Evolutionary conservation across 2,329 filamentous ascomycete species (phyloP), one percentile per base, ranked within the genome.

Genomic region (Mollisia scopiformis): DNA sequence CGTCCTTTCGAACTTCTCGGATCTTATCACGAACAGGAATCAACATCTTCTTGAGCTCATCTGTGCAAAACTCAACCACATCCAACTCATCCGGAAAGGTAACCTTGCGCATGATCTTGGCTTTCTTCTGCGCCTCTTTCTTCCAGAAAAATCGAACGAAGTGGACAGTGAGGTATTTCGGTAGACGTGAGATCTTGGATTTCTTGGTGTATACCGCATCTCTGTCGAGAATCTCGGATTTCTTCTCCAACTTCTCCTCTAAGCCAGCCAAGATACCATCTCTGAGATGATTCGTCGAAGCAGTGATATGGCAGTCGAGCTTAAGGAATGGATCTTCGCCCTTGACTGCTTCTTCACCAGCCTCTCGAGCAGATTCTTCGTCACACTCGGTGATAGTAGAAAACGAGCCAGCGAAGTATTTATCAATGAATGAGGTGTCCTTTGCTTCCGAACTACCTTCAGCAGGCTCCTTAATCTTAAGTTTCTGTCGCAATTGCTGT

Each of bases 71-170:
- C 74, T 99, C 95, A 23, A 96, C 88, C 39, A 92, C 87, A 72
- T 99, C 95, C 33, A 99, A 81, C 77, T 99, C 95, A 54, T 91
- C 88, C 6, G 94, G 94, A 74, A 99, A 99, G 0, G 92, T 94
- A 59, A 99, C 95, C 79, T 98, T 99, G 74, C 93, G 91, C 91
- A 99, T 94, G 70, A 99, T 99, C 84, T 99, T 99, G 68, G 94
- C 93, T 83, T 99, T 99, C 82, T 98, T 98, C 77, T 96, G 90
- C 3, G 92, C 93, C 68, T 96, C 92, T 50, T 90, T 88, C 74
- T 96, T 94, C 95, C 95, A 99, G 80, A 94, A 97, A 80, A 99
- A 99, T 66, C 95, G 92, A 59, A 99, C 91, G 75, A 99, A 97
- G 77, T 99, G 95, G 3, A 99, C 92, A 0, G 95, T 95, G 47